These are phyloP conservation scores for Phytophthora pistaciae DNA, from an alignment of 352 stramenopile genomes.

Conservation along the genomic window DNA sequence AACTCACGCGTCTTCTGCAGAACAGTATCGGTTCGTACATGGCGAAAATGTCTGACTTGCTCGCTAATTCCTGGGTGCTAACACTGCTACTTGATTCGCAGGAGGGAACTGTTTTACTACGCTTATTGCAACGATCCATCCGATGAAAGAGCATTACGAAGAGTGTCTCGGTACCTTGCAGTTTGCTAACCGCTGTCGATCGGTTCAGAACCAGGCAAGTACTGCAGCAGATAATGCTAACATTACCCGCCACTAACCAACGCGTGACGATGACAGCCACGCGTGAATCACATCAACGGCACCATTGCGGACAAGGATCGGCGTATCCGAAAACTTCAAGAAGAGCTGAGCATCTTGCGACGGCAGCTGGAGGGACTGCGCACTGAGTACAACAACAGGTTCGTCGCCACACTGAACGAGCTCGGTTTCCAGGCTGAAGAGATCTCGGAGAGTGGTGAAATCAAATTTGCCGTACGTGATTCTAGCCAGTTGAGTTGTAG, in stretches of 20 bases:
- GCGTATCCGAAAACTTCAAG: constrained; percentile 85
- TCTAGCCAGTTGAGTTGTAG: not conserved
- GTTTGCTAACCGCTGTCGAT: constrained; percentile 92
- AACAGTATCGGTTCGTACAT: constrained; percentile 77
- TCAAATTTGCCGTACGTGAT: constrained; percentile 77
- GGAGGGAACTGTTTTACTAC: constrained; percentile 90
- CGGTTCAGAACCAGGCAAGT: constrained; percentile 87
- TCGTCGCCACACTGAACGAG: constrained; percentile 75
- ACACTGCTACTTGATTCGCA: constrained; percentile 14
- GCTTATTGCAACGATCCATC: constrained; percentile 88
- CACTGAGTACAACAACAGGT: constrained; percentile 81
- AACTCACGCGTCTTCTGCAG: constrained; percentile 84
- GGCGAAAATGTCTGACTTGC: not conserved
- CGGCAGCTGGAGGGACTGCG: constrained; percentile 75
- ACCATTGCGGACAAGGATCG: constrained; percentile 87
- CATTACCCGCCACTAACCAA: constrained; percentile 3
- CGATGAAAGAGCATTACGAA: constrained; percentile 91
- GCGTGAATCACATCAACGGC: constrained; percentile 88
- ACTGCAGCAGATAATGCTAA: not conserved
- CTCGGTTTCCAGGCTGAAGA: constrained; percentile 86
- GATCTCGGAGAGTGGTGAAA: constrained; percentile 78
- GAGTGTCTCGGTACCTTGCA: constrained; percentile 92
- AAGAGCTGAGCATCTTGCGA: constrained; percentile 68
- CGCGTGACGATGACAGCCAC: constrained; percentile 38
- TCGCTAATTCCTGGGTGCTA: not conserved